Base-by-base conservation (phyloP, 2,329 filamentous ascomycete genomes). In the Colletotrichum chlorophyti region DNA sequence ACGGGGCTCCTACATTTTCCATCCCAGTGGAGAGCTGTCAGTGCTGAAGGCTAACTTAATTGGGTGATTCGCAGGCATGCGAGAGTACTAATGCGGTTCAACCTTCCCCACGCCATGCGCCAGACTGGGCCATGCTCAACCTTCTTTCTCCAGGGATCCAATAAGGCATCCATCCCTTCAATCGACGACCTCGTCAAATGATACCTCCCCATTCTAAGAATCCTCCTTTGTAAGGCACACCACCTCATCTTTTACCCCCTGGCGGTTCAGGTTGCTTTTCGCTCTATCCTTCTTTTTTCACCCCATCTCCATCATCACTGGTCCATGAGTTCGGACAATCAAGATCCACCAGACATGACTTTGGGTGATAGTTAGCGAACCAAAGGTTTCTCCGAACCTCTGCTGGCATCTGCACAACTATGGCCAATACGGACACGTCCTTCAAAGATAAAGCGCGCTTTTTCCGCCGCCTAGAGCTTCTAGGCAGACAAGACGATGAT, bases 371-470 rank as follows among this genome's bases (percentile, higher is more conserved):
- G 14, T 31, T 11, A 6, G 12, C 31, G 34, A 34, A 14, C n/a
- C 26, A 46, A 50, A 50, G 38, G 37, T 45, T 50, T 12, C 29
- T 47, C 34, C 35, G 34, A 40, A 15, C 19, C 46, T 47, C 40
- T 53, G 35, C 24, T 12, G 38, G 35, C n/a, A 35, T 14, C 21
- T 38, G 5, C 23, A 35, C 14, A 42, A 59, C 5, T 52, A 72
- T 72, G 70, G 29, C 29, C 29, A 26, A 41, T 34, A 27, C 38
- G 21, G 57, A 55, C 38, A 46, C 55, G 14, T 48, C 68, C 9
- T 59, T 78, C 6, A 64, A 71, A 46, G 76, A 79, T 31, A 84
- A 84, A 64, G 42, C 68, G 19, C 76, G 72, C 0, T 81, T 79
- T 60, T 84, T 83, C 61, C 62, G 70, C n/a, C 67, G 68, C n/a